A percentile compares a stretch with the other conserved stretches of the same genome.
Conservation (phyloP, 2,329 filamentous ascomycete species). For the Talaromyces verruculosus region DNA sequence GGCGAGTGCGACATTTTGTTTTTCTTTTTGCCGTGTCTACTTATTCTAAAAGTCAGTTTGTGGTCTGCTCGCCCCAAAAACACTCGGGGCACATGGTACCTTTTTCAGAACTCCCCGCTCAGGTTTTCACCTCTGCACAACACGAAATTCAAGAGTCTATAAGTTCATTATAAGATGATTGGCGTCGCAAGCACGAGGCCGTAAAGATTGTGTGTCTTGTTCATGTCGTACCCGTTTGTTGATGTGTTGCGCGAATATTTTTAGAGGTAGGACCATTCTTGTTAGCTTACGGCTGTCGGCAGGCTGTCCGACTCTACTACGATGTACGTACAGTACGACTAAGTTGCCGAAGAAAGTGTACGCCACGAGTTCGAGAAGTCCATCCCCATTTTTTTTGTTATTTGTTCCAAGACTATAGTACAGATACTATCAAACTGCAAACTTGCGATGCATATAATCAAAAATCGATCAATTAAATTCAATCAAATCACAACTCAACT, state of each 20-base stretch:
- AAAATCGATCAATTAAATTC: slow-evolving; percentile 13
- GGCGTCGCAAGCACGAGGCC: no score
- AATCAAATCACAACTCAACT: not conserved
- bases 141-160: not conserved
- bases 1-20: not conserved
- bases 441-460: slow-evolving; percentile 11
- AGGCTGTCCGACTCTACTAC: not conserved
- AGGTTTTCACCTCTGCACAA: not conserved
- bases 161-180: not conserved
- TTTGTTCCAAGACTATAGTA: slow-evolving; percentile 39
- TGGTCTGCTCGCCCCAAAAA: not conserved
- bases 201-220: not conserved
- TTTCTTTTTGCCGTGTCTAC: not conserved
- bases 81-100: not conserved
- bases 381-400: slow-evolving; percentile 16
- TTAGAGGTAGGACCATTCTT: not conserved
- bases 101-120: not conserved
- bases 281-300: not conserved
- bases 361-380: not conserved
- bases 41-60: not conserved
- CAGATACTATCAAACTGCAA: slow-evolving; percentile 18
- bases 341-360: not conserved
- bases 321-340: not conserved
- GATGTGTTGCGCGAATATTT: not conserved
- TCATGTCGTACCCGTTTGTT: not conserved